Conservation (phyloP, 75 land plant genomes). For the Cupressus sempervirens region DNA sequence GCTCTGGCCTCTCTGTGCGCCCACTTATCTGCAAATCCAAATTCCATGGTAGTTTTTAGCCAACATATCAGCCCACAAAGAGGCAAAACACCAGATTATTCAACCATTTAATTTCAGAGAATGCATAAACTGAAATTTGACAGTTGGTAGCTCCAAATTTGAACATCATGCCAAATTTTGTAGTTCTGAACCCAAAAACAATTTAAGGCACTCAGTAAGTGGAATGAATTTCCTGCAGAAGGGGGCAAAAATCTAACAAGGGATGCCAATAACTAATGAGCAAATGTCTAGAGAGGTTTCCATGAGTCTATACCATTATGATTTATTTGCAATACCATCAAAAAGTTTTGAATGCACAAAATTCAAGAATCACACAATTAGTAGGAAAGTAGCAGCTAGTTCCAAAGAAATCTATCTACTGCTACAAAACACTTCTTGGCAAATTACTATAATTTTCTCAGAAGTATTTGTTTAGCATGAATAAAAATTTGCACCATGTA, state of each 20-base stretch:
- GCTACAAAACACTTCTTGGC: not conserved
- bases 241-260: not conserved
- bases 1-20: conserved; percentile 15
- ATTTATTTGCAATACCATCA: not conserved
- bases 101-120: not conserved
- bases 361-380: not conserved
- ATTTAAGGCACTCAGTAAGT: not conserved
- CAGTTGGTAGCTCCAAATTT: not conserved
- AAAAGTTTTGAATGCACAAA: not conserved
- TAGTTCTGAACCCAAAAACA: not conserved
- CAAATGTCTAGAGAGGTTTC: not conserved
- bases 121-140: not conserved
- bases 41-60: conserved; percentile 4
- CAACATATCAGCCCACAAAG: not conserved
- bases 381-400: not conserved
- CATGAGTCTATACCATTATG: not conserved
- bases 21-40: conserved; percentile 8
- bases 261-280: not conserved
- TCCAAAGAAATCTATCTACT: not conserved
- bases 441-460: not conserved
- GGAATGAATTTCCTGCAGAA: not conserved
- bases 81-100: not conserved
- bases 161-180: not conserved
- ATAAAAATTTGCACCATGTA: not conserved
- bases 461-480: not conserved